Percentiles rank a stretch among this genome's conserved stretches.
Evolutionary conservation across 768 basidiomycete species (phyloP).

Genomic region (Rhizopogon vesiculosus): DNA sequence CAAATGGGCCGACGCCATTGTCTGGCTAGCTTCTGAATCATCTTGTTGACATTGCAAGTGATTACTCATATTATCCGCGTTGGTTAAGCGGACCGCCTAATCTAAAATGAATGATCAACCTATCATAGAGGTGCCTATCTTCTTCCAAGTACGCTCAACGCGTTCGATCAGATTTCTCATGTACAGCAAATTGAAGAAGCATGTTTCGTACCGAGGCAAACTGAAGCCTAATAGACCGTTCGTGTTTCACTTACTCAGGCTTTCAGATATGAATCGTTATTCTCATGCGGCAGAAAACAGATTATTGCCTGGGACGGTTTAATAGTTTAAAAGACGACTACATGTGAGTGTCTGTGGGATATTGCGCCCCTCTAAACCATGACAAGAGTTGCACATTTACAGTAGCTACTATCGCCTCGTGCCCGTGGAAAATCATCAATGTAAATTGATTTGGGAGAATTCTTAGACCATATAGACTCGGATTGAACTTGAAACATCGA

Average conservation of each 20-base stretch:
- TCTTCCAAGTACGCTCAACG: not conserved
- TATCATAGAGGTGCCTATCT: not conserved
- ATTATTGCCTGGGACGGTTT: too few relatives aligned
- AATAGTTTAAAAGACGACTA: too few relatives aligned
- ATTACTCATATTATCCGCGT: not conserved
- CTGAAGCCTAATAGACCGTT: too few relatives aligned
- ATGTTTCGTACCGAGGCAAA: too few relatives aligned
- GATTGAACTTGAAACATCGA: not conserved
- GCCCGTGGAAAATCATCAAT: not conserved
- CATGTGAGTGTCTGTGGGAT: too few relatives aligned
- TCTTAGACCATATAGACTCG: not conserved
- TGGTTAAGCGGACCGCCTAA: not conserved
- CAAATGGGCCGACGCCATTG: not conserved
- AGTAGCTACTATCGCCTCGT: not conserved
- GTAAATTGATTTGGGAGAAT: not conserved
- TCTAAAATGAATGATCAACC: not conserved
- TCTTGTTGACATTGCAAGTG: not conserved
- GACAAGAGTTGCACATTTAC: not conserved
- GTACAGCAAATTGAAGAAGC: not conserved
- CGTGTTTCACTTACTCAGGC: too few relatives aligned
- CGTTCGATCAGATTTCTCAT: not conserved
- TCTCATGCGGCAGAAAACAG: too few relatives aligned
- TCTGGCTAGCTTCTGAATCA: not conserved
- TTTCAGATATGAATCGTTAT: too few relatives aligned
- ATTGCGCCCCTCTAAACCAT: too few relatives aligned